Evolutionary conservation across 306 rosid genomes (phyloP), one percentile per base, ranked within the genome.

Genomic region (Parietaria judaica): DNA sequence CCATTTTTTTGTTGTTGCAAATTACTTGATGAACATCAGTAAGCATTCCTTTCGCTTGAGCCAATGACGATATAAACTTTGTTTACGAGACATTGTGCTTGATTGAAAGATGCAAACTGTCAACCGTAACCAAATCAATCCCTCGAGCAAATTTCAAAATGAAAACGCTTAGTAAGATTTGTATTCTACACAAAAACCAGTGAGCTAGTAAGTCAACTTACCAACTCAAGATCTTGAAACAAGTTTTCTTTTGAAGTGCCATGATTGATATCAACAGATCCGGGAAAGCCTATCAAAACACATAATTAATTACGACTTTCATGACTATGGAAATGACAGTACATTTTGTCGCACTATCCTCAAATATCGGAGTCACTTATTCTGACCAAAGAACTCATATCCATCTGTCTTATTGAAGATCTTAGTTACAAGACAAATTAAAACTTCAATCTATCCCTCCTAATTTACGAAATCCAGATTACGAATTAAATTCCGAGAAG

Each of bases 81-180:
- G 98, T 87, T 78, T 80, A 85, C 53, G 78, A 72, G 34, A 79
- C 75, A 72, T 91, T 91, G 63, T 91, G 95, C 23, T 72, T 38
- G 64, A 87, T 85, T 51, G 96, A 75, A 76, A 91, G 95, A 80
- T 87, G 85, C 57, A 95, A 91, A 59, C 98, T 96, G 65, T 91
- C 98, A 39, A 78, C 96, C 98, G 88, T 91, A 45, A 85, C 64
- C 31, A 96, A 91, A 82, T 82, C 81, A 81, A 85, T 58, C 97
- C 97, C 97, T 91, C 82, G 55, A 12, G 68, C 53, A 41, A 51
- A 57, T 69, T 43, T 65, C 66, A 76, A 71, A 45, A 61, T 51
- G 41, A 17, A 38, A 34, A 52, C n/a, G 70, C 64, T 41, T 65
- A 39, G 60, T 13, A 68, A 61, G 35, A 70, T 23, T 23, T 23